Base-by-base conservation (phyloP, 441 rosid genomes). In the Adansonia grandidieri region DNA sequence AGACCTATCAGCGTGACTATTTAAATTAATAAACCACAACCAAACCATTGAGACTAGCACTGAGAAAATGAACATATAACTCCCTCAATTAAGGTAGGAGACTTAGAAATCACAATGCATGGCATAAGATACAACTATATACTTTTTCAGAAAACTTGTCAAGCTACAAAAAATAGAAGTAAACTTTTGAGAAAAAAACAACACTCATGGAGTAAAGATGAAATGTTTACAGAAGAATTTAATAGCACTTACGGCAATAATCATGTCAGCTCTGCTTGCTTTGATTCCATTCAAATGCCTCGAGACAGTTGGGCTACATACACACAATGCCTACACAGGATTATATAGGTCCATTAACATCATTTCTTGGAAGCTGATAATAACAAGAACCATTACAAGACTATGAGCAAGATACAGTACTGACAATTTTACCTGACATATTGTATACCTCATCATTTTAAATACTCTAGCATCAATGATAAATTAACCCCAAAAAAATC, bases 241-340 rank as follows among this genome's bases (percentile, higher is more conserved):
- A 60, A 63, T 13, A 79, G 54, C 74, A 85, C 97, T 88, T 79
- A 92, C 99, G 11, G 98, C 83, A 80, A 96, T 91, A 63, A 96
- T 94, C 98, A 96, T 91, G 80, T 94, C 97, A 63, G 95, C 99
- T 85, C 97, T 87, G 89, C 90, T 83, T 32, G 88, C 83, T 83
- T 85, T 91, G 84, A 96, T 85, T 68, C 99, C 98, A 77, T 91
- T 94, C 69, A 87, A 87, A 73, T 91, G 97, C 85, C 93, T 88
- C 74, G 90, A 89, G 83, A 83, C 86, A 28, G 89, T 88, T 68
- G 92, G 82, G 71, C 93, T 89, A 81, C 88, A 81, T 62, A 85
- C 85, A 79, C 98, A 96, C 74, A 96, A 84, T 22, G 97, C 97
- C 97, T 93, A 66, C 17, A 64, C 14, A 68, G 73, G 74, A 78